These are phyloP conservation scores for Trichoderma oligosporum DNA, from an alignment of 2,329 filamentous ascomycete genomes.

Conservation along the genomic window DNA sequence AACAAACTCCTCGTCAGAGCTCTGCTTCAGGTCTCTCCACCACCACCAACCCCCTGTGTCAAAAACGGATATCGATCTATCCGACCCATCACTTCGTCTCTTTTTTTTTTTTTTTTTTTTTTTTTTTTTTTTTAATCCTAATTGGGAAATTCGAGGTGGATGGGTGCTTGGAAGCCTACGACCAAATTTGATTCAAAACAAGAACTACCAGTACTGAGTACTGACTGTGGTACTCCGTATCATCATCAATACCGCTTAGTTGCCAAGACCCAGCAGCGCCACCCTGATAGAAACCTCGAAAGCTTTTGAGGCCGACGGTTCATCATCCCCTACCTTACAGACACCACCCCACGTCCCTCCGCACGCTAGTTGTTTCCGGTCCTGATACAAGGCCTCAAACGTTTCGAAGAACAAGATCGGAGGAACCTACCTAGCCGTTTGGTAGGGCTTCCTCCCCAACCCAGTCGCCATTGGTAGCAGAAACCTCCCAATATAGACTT, in stretches of 20 bases:
- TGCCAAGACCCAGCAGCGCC: no score
- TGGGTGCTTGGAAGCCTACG: no score
- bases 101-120: no score
- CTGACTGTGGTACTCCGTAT: no score
- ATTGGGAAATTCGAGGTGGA: no score
- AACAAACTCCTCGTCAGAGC: constrained; percentile 12
- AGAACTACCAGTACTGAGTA: no score
- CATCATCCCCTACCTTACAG: no score
- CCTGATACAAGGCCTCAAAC: constrained; percentile 23
- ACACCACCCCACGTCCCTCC: neutral
- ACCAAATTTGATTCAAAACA: no score
- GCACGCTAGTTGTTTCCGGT: constrained; percentile 17
- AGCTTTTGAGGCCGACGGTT: neutral
- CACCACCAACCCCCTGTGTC: no score
- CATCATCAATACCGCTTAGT: no score
- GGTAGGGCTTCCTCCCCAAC: constrained; percentile 14
- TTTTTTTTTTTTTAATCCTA: no score
- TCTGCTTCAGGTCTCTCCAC: constrained; percentile 16
- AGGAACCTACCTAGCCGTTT: constrained; percentile 12
- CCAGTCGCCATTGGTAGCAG: constrained; percentile 9
- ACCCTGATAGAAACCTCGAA: constrained; percentile 30
- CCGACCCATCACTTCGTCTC: constrained; percentile 5
- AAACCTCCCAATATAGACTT: constrained; percentile 16
- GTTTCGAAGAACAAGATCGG: neutral
- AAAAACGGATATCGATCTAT: constrained; percentile 17